Evolutionary conservation across 1,284 basidiomycete genomes (phyloP).

Genomic region (Trametes sp.): DNA sequence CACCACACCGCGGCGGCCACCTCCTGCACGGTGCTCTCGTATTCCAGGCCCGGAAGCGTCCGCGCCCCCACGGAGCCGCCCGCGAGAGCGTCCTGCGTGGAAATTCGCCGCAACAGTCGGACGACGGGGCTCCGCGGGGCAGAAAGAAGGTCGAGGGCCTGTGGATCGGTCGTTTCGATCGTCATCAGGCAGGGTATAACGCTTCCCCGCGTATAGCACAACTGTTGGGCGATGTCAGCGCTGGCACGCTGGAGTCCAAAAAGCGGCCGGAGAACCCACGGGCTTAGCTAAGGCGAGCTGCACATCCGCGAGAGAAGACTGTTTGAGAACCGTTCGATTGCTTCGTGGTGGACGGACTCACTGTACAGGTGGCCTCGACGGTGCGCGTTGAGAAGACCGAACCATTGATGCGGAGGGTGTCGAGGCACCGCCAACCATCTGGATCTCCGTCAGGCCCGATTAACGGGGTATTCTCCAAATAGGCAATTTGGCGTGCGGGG

Average conservation of each 20-base stretch:
- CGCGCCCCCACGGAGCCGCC: conserved; percentile 10
- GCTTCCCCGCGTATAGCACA: conserved; percentile 39
- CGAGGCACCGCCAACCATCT: conserved; percentile 56
- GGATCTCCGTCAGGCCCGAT: conserved; percentile 56
- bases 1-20: conserved; percentile 33
- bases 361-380: conserved; percentile 33
- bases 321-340: background rate
- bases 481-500: conserved; percentile 53
- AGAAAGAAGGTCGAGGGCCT: conserved; percentile 37
- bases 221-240: conserved; percentile 23
- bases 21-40: conserved; percentile 25
- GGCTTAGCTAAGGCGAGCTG: conserved; percentile 38
- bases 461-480: conserved; percentile 50
- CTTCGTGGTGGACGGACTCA: conserved; percentile 15
- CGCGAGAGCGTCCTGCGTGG: conserved; percentile 21
- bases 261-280: conserved; percentile 17
- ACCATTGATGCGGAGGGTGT: conserved; percentile 49
- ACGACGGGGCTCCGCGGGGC: conserved; percentile 33
- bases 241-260: conserved; percentile 12
- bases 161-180: conserved; percentile 35
- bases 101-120: conserved; percentile 34
- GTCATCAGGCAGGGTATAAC: conserved; percentile 35
- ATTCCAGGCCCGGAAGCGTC: conserved; percentile 24
- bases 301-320: background rate
- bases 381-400: conserved; percentile 52